phyloP scores from a whole-genome alignment of 176 grass and related monocot species.

The Pontederia paniculata region DNA sequence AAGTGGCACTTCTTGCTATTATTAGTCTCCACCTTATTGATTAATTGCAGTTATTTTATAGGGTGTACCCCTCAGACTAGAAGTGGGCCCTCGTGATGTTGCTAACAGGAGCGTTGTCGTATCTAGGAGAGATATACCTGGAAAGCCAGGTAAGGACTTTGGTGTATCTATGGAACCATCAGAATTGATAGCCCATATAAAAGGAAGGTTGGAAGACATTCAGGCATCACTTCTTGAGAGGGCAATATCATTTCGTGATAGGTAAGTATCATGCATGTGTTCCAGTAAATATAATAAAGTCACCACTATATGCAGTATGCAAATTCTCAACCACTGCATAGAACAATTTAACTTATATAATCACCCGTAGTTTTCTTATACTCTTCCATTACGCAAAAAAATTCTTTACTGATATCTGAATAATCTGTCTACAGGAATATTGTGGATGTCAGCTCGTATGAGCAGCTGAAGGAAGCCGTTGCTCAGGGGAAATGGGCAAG shows the following conservation, averaged over 20 bases:
- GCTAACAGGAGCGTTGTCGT: slow-evolving; percentile 63
- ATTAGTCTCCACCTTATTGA: not conserved
- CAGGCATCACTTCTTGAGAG: slow-evolving; percentile 68
- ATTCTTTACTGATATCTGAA: slow-evolving; percentile 1
- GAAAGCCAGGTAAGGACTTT: slow-evolving; percentile 93
- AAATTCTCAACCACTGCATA: not conserved
- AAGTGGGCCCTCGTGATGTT: slow-evolving; percentile 84
- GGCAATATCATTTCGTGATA: slow-evolving; percentile 84
- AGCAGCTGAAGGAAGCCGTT: slow-evolving; percentile 72
- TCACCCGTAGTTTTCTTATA: too few species aligned
- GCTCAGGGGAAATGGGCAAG: slow-evolving; percentile 87
- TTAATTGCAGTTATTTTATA: slow-evolving; percentile 22
- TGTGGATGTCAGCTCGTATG: slow-evolving; percentile 76
- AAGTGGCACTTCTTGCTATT: not conserved
- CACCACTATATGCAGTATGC: not conserved
- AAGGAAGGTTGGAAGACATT: slow-evolving; percentile 75
- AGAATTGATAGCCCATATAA: slow-evolving; percentile 55
- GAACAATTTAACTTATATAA: too few species aligned
- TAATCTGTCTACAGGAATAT: slow-evolving; percentile 47
- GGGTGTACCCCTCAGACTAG: slow-evolving; percentile 80
- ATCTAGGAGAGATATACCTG: slow-evolving; percentile 78
- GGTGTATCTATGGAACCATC: slow-evolving; percentile 83
- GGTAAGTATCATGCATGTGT: slow-evolving; percentile 24
- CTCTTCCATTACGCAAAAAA: too few species aligned
- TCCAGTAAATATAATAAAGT: not conserved